These are phyloP conservation scores for Biscogniauxia marginata DNA, from an alignment of 2,329 filamentous ascomycete species.

Conservation along the genomic window DNA sequence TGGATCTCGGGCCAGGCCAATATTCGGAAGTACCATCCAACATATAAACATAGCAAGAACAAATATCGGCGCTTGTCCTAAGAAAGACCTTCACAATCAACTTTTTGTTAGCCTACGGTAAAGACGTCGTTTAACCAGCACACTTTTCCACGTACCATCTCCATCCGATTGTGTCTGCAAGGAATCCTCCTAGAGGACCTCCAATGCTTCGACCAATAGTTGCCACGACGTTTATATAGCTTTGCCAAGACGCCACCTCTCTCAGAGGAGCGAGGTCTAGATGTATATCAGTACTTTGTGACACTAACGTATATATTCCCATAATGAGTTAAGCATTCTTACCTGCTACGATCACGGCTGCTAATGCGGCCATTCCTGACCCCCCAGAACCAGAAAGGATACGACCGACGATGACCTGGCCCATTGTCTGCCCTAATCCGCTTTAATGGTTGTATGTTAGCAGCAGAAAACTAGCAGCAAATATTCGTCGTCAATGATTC, in stretches of 20 bases:
- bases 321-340: constrained; percentile 17
- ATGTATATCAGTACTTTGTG: background rate
- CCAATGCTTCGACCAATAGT: constrained; percentile 50
- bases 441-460: constrained; percentile 21
- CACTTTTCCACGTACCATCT: constrained; percentile 47
- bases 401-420: constrained; percentile 47
- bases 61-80: constrained; percentile 54
- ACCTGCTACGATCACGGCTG: constrained; percentile 52
- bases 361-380: constrained; percentile 49
- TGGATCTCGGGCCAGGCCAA: constrained; percentile 4
- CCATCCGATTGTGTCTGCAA: constrained; percentile 65
- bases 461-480: background rate
- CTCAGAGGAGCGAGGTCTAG: constrained; percentile 50
- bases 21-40: constrained; percentile 33
- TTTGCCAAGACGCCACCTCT: constrained; percentile 52
- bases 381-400: constrained; percentile 50
- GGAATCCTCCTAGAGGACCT: constrained; percentile 55
- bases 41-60: constrained; percentile 44
- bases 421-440: constrained; percentile 44
- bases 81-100: constrained; percentile 46
- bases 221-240: constrained; percentile 50
- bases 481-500: too few relatives aligned
- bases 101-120: constrained; percentile 1
- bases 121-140: background rate
- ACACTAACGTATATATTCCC: background rate